Evolutionary conservation across 1,284 basidiomycete genomes (phyloP).

Genomic region (Earliella scabrosa): DNA sequence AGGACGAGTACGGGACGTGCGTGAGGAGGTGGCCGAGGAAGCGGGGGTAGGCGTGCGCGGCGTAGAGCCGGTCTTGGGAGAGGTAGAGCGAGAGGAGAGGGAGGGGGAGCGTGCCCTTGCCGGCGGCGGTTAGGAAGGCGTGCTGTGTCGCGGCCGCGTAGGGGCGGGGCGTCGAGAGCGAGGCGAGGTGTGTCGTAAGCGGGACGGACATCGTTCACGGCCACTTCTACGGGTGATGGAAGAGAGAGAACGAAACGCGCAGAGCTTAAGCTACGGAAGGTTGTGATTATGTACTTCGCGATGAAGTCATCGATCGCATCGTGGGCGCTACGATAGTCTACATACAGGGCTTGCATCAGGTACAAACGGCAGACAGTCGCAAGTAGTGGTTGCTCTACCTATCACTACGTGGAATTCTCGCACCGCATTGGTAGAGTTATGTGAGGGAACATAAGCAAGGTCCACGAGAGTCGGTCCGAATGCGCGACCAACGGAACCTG

Average conservation of each 20-base stretch:
- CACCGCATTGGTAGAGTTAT: too few relatives aligned
- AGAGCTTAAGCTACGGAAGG: too few relatives aligned
- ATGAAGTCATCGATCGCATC: constrained; percentile 5
- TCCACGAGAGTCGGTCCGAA: too few relatives aligned
- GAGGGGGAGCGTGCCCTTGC: constrained; percentile 49
- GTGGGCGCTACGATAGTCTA: not conserved
- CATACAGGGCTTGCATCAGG: too few relatives aligned
- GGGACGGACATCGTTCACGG: constrained; percentile 8
- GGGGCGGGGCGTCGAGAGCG: constrained; percentile 38
- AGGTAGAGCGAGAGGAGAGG: constrained; percentile 60
- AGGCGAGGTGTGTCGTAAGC: constrained; percentile 40
- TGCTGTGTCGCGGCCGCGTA: constrained; percentile 57
- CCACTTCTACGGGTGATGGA: too few relatives aligned
- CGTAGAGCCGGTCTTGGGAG: constrained; percentile 71
- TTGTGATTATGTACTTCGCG: too few relatives aligned
- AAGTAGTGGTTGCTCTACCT: too few relatives aligned
- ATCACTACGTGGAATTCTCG: too few relatives aligned
- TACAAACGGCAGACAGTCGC: too few relatives aligned
- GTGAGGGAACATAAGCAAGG: too few relatives aligned
- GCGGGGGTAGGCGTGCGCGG: constrained; percentile 66
- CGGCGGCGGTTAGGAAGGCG: constrained; percentile 59
- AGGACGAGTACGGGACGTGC: constrained; percentile 51
- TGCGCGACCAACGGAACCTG: too few relatives aligned
- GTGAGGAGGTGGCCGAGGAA: constrained; percentile 63
- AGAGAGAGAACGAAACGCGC: too few relatives aligned